Conservation (phyloP, 129 eudicot genomes). For the Logfia minima region DNA sequence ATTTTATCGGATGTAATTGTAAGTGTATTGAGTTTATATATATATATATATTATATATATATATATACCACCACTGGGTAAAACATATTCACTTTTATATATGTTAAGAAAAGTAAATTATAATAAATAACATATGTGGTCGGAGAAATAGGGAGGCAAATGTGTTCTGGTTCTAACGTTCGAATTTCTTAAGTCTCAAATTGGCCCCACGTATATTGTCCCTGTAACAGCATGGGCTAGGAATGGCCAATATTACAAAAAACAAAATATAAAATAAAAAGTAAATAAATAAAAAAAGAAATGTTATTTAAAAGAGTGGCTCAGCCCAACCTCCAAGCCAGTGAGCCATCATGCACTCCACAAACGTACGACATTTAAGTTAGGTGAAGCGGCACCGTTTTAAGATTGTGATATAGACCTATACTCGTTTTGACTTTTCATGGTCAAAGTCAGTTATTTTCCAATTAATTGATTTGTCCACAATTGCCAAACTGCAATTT, state of each 20-base stretch:
- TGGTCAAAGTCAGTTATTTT: conserved; percentile 24
- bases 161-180: conserved; percentile 30
- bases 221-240: conserved; percentile 36
- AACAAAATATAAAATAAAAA: background rate
- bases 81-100: too few species aligned
- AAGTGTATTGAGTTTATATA: too few species aligned
- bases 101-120: background rate
- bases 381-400: conserved; percentile 11
- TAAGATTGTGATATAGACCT: background rate
- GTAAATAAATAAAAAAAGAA: too few species aligned
- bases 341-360: conserved; percentile 8
- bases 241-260: conserved; percentile 18
- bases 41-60: too few species aligned
- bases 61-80: too few species aligned
- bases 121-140: background rate
- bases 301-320: background rate
- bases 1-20: too few species aligned
- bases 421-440: conserved; percentile 4
- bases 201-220: conserved; percentile 20
- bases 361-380: background rate
- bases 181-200: conserved; percentile 23
- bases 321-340: conserved; percentile 11
- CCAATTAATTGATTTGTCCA: conserved; percentile 3
- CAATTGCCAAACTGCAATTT: conserved; percentile 5
- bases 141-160: conserved; percentile 26